A percentile compares a stretch with the other conserved stretches of the same genome.
phyloP scores from a whole-genome alignment of 306 rosid genomes.

The Trifolium subterraneum region DNA sequence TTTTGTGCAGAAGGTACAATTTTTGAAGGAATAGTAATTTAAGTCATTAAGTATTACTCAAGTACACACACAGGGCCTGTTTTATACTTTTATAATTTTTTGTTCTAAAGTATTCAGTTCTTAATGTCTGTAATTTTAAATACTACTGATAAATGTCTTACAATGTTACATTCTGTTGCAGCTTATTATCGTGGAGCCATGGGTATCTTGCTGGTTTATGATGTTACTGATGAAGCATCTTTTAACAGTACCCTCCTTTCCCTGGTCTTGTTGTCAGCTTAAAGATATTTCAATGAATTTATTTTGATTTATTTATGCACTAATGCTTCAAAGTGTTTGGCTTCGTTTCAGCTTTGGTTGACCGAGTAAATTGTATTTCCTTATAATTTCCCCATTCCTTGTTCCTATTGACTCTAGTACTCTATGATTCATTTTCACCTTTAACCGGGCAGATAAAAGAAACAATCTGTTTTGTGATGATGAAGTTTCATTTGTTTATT shows the following conservation, averaged over 20 bases:
- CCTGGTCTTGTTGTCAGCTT: slow-evolving; percentile 41
- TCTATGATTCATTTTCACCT: slow-evolving; percentile 7
- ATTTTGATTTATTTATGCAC: slow-evolving; percentile 37
- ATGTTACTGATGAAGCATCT: slow-evolving; percentile 87
- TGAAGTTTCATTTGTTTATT: slow-evolving; percentile 5
- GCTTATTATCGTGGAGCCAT: slow-evolving; percentile 94
- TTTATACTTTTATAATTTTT: slow-evolving; percentile 13
- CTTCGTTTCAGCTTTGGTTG: slow-evolving; percentile 28
- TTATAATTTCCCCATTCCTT: slow-evolving; percentile 6
- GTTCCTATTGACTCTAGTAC: background rate
- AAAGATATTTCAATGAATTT: slow-evolving; percentile 14
- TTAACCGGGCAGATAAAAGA: background rate
- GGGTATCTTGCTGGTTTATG: slow-evolving; percentile 87
- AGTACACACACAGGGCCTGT: background rate
- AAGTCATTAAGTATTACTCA: slow-evolving; percentile 11
- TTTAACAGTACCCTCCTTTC: slow-evolving; percentile 66
- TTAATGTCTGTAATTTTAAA: background rate
- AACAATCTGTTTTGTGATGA: background rate
- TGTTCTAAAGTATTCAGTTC: slow-evolving; percentile 17
- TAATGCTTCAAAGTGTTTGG: background rate
- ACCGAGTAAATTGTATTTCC: slow-evolving; percentile 26
- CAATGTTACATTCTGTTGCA: slow-evolving; percentile 50
- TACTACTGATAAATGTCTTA: background rate
- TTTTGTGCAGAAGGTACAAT: background rate
- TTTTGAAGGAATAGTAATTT: slow-evolving; percentile 32